Evolutionary conservation across 2,329 filamentous ascomycete genomes (phyloP).

Genomic region (Phaeoacremonium minimum): DNA sequence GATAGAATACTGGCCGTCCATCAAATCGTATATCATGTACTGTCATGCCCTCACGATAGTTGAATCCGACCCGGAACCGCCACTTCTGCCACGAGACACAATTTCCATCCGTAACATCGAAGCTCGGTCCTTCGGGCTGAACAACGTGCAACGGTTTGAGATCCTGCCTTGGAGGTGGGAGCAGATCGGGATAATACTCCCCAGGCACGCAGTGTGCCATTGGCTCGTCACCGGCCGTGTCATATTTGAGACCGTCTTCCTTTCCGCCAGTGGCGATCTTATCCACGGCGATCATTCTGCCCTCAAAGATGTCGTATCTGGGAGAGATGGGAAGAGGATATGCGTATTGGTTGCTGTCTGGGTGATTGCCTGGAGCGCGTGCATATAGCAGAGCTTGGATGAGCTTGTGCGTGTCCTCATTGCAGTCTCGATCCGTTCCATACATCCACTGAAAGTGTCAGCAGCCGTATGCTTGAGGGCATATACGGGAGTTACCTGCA

Average conservation of each 20-base stretch:
- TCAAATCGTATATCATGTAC: slow-evolving; percentile 57
- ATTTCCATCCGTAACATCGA: slow-evolving; percentile 37
- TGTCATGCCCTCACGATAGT: slow-evolving; percentile 53
- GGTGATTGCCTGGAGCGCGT: slow-evolving; percentile 20
- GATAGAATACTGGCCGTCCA: slow-evolving; percentile 51
- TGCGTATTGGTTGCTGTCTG: slow-evolving; percentile 45
- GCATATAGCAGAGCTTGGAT: slow-evolving; percentile 29
- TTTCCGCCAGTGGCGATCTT: slow-evolving; percentile 26
- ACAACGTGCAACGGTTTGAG: slow-evolving; percentile 58
- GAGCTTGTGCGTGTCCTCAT: slow-evolving; percentile 4
- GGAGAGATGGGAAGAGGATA: slow-evolving; percentile 43
- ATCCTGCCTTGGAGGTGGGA: slow-evolving; percentile 34
- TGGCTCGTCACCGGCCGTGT: slow-evolving; percentile 3
- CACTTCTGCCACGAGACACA: slow-evolving; percentile 46
- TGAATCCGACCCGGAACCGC: slow-evolving; percentile 57
- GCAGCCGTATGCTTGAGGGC: too few species aligned
- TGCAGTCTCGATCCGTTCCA: background rate
- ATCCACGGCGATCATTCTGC: slow-evolving; percentile 26
- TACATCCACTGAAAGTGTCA: background rate
- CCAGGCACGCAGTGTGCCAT: slow-evolving; percentile 24
- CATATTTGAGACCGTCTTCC: slow-evolving; percentile 12
- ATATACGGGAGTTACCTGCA: too few species aligned
- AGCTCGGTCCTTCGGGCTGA: slow-evolving; percentile 58
- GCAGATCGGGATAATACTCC: slow-evolving; percentile 38
- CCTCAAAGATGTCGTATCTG: slow-evolving; percentile 26